These are phyloP conservation scores for Dalechampia spathulata DNA, from an alignment of 441 rosid species.

Conservation along the genomic window DNA sequence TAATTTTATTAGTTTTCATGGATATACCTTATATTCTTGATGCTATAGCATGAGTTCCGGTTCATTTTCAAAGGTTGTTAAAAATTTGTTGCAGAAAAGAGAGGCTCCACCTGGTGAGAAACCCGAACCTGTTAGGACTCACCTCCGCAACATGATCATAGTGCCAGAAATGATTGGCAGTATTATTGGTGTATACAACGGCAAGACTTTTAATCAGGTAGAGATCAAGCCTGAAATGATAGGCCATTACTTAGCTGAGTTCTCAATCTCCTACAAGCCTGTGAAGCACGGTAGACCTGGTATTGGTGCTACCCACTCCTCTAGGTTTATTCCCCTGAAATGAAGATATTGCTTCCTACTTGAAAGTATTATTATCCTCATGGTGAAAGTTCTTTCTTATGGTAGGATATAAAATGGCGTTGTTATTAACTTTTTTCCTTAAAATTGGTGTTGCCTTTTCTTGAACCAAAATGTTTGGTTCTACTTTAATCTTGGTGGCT, in stretches of 20 bases:
- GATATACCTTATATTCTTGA: no score
- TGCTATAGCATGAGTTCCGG: not conserved
- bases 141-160: slow-evolving; percentile 62
- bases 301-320: slow-evolving; percentile 81
- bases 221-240: no score
- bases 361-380: not conserved
- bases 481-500: no score
- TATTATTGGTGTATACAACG: no score
- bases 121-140: slow-evolving; percentile 75
- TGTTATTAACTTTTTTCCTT: not conserved
- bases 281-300: slow-evolving; percentile 94
- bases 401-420: not conserved
- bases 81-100: slow-evolving; percentile 49
- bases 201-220: no score
- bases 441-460: not conserved
- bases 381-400: not conserved
- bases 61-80: not conserved
- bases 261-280: slow-evolving; percentile 83
- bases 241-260: no score
- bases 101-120: no score
- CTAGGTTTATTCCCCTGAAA: slow-evolving; percentile 83
- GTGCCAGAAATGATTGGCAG: no score
- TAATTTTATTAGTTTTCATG: no score
- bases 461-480: not conserved
- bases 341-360: slow-evolving; percentile 31